Conservation (phyloP, 225 moss, liverwort and hornwort genomes). For the Sphagnum tenellum region DNA sequence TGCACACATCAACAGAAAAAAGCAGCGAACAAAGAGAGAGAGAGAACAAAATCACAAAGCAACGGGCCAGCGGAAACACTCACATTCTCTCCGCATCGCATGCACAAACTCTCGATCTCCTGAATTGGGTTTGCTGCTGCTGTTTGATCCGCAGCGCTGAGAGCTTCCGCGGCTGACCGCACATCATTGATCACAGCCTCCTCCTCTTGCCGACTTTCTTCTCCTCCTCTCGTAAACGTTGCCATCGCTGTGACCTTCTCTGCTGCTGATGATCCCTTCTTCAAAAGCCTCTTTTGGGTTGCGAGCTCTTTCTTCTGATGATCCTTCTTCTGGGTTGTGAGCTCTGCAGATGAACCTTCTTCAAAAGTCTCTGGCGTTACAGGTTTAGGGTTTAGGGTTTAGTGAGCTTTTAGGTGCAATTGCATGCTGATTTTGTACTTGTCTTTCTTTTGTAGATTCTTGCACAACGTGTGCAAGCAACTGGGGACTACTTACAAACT, state of each 20-base stretch:
- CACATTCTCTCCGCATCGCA: constrained; percentile 50
- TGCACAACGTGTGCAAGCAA: too few relatives aligned
- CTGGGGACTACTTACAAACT: too few relatives aligned
- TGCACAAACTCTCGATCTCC: constrained; percentile 43
- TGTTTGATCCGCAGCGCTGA: constrained; percentile 18
- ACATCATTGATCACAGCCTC: constrained; percentile 30
- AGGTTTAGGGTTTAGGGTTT: too few relatives aligned
- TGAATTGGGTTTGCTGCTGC: constrained; percentile 9
- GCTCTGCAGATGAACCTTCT: too few relatives aligned
- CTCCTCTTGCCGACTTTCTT: background rate
- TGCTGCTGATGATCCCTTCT: too few relatives aligned
- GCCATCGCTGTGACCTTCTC: constrained; percentile 8
- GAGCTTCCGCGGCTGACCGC: constrained; percentile 36
- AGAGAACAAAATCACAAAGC: background rate
- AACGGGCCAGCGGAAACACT: background rate
- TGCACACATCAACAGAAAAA: background rate
- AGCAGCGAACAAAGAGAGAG: background rate
- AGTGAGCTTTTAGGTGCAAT: too few relatives aligned
- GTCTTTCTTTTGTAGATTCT: too few relatives aligned
- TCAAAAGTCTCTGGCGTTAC: too few relatives aligned
- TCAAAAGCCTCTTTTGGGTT: too few relatives aligned
- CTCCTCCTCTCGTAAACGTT: constrained; percentile 2
- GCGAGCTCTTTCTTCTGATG: too few relatives aligned
- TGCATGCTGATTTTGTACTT: too few relatives aligned
- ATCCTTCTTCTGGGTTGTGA: too few relatives aligned